Percentiles rank a stretch among this genome's conserved stretches.
These are phyloP conservation scores for Camellia oleifera DNA, from an alignment of 179 eudicot species.

Conservation along the genomic window DNA sequence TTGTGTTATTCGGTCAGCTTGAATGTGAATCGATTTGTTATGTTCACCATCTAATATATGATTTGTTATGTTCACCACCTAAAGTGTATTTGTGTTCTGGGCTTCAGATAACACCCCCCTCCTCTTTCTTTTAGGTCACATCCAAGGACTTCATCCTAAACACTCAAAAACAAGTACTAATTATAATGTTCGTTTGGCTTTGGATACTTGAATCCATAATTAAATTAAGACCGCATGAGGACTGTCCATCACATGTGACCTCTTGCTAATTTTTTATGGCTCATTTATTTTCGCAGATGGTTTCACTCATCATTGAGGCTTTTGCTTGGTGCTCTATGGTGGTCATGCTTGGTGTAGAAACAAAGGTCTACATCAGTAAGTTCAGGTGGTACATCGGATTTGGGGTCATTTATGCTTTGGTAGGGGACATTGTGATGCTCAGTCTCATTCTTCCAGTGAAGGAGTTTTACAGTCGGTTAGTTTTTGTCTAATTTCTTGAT, in stretches of 20 bases:
- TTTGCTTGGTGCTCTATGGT: slow-evolving; percentile 84
- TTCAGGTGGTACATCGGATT: slow-evolving; percentile 81
- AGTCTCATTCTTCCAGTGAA: slow-evolving; percentile 67
- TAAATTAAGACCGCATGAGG: not conserved
- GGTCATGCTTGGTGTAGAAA: slow-evolving; percentile 73
- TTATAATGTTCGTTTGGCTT: not conserved
- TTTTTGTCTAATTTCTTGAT: slow-evolving; percentile 14
- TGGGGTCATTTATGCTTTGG: slow-evolving; percentile 75
- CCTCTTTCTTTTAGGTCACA: not conserved
- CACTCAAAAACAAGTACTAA: not conserved
- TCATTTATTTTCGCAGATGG: slow-evolving; percentile 41
- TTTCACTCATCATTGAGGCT: slow-evolving; percentile 59
- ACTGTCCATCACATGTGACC: not conserved
- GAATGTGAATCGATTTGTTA: not conserved
- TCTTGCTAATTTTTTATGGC: not conserved
- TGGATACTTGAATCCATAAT: not conserved
- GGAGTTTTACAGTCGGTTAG: slow-evolving; percentile 68
- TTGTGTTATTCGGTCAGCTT: not conserved
- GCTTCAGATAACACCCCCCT: too few relatives aligned
- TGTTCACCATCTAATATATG: not conserved
- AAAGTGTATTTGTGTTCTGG: too few relatives aligned
- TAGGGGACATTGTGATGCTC: slow-evolving; percentile 76
- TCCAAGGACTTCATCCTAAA: not conserved
- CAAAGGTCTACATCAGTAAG: slow-evolving; percentile 72
- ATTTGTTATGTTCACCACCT: not conserved